Evolutionary conservation across 164 flowering plant genomes (phyloP).

Genomic region (Dillenia suffruticosa): DNA sequence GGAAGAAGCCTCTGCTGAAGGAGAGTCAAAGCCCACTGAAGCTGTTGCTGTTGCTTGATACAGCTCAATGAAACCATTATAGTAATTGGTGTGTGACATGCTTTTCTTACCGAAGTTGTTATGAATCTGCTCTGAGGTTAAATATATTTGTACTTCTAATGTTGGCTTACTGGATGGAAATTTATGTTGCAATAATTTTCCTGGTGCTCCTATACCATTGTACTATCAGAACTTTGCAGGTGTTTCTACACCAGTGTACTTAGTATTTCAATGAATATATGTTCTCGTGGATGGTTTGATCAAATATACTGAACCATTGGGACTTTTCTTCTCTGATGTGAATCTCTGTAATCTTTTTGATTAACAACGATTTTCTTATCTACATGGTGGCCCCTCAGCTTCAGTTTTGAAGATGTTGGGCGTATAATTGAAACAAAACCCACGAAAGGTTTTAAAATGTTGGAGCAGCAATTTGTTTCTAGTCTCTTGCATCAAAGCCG

Average conservation of each 20-base stretch:
- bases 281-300: neutral
- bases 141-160: neutral
- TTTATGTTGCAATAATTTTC: neutral
- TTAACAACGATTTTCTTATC: too few relatives aligned
- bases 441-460: too few relatives aligned
- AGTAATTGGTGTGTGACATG: neutral
- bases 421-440: too few relatives aligned
- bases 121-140: neutral
- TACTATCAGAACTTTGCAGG: neutral
- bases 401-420: too few relatives aligned
- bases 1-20: slow-evolving; percentile 45
- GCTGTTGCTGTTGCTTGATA: slow-evolving; percentile 5
- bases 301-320: neutral
- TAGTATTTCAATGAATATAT: neutral
- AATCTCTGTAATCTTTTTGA: too few relatives aligned
- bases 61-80: neutral
- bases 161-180: neutral
- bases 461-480: too few relatives aligned
- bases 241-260: neutral
- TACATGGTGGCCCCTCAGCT: too few relatives aligned
- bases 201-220: neutral
- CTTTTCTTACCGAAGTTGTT: neutral
- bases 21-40: slow-evolving; percentile 9
- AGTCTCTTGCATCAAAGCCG: too few relatives aligned
- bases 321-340: too few relatives aligned